Conservation (phyloP, 2,329 filamentous ascomycete genomes). For the Hypoxylon sp. region DNA sequence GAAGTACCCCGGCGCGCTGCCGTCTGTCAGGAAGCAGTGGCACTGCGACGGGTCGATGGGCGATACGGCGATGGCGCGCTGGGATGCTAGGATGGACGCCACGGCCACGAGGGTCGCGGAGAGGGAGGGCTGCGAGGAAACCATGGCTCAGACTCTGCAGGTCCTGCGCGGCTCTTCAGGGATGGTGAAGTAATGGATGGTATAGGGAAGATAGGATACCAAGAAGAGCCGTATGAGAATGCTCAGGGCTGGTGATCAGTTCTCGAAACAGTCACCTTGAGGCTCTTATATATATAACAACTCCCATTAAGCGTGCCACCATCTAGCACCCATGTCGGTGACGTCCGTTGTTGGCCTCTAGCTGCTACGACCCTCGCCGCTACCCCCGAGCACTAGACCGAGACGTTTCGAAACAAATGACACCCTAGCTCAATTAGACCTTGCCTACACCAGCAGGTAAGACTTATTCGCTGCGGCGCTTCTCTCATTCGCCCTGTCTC, state of each 20-base stretch:
- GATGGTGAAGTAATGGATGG: background rate
- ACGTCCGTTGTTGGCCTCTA: slow-evolving; percentile 17
- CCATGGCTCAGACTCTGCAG: slow-evolving; percentile 20
- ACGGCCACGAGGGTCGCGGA: slow-evolving; percentile 9
- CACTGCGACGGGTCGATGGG: slow-evolving; percentile 51
- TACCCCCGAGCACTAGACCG: slow-evolving; percentile 18
- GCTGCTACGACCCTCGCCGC: slow-evolving; percentile 10
- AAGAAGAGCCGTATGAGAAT: slow-evolving; percentile 7
- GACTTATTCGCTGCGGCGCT: background rate
- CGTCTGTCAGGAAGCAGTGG: slow-evolving; percentile 64
- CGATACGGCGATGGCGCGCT: background rate
- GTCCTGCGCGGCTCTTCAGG: slow-evolving; percentile 13
- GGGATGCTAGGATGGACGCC: slow-evolving; percentile 4
- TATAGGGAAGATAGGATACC: slow-evolving; percentile 1
- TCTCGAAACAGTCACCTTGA: background rate
- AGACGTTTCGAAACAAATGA: slow-evolving; percentile 25
- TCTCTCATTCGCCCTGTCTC: slow-evolving; percentile 2
- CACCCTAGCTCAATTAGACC: slow-evolving; percentile 10
- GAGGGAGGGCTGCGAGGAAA: slow-evolving; percentile 10
- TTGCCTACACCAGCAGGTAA: slow-evolving; percentile 10
- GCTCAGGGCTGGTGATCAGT: slow-evolving; percentile 7
- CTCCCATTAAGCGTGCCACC: background rate
- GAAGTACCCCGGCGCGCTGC: slow-evolving; percentile 59
- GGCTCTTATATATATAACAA: slow-evolving; percentile 32
- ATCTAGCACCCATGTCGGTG: slow-evolving; percentile 12